Evolutionary conservation across 1,284 basidiomycete genomes (phyloP), one percentile per base, ranked within the genome.

Genomic region (Sutorius eximius): DNA sequence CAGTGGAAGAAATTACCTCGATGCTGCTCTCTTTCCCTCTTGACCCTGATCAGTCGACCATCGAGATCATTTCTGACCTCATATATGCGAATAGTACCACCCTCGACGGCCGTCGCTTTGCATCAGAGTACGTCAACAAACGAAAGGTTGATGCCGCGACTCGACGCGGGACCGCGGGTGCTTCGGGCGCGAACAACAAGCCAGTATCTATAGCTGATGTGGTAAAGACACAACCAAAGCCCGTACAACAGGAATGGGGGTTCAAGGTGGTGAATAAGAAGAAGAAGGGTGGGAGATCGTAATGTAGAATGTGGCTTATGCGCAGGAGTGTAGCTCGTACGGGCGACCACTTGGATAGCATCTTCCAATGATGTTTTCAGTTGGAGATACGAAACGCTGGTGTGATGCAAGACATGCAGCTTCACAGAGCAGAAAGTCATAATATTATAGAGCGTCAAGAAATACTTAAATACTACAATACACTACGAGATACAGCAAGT

Each of bases 81-180:
- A 92, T 99, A 53, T 99, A 99, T 69, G 89, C 92, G 38, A 94
- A 91, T 65, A 95, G 91, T 64, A 91, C 92, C 24, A 99, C 93
- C 2, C 82, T 99, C 40, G 95, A 99, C 66, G 97, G 97, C 1
- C 82, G 95, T 51, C 83, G 95, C 30, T 99, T 99, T 66, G 94
- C 95, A 1, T 78, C 88, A 6, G 95, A 98, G 64, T 99, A 95
- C 67, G 85, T 94, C 47, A 83, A 78, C 58, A 91, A 85, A 70
- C 86, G 95, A 53, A 97, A 95, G 75, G 80, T 79, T 11, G 93
- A 95, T 66, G 86, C 83, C 0, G 73, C 75, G 7, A 64, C 77
- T 20, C 75, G 79, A 40, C 87, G 83, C 63, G 76, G 71, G 32
- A 66, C 69, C 5, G 57, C 66, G 20, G 67, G 69, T 9, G 60